Evolutionary conservation across 257 asterid genomes (phyloP), one percentile per base, ranked within the genome.

Genomic region (Anisodus tanguticus): DNA sequence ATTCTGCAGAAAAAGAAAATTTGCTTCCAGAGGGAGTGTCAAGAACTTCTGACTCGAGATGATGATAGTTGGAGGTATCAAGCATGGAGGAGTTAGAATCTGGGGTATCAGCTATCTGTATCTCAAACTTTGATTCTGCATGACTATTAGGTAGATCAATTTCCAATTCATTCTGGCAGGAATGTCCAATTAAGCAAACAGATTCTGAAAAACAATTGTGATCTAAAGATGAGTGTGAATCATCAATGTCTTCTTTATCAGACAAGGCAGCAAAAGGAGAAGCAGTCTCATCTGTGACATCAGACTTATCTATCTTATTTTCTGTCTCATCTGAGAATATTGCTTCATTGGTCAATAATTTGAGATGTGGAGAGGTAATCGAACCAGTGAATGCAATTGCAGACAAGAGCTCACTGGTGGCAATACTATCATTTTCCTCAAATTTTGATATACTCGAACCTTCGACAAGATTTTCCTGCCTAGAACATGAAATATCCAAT

Each of bases 381-480:
- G 79, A 45, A 59, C 87, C 87, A 82, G 89, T 54, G 77, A 86
- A 54, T 84, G 82, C 87, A 26, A 15, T 86, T 80, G 76, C 97
- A 83, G 78, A 35, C 81, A 86, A 53, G 78, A 83, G 87, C 31
- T 82, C 71, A 80, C 76, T 17, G 51, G 64, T 66, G 59, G 68
- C 70, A 83, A 49, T 71, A 86, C 85, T 88, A 67, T 79, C 87
- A 70, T 55, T 63, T 67, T 85, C 87, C 45, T 83, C 87, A 86
- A 19, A 83, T 84, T 85, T 64, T 84, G 53, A 68, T 22, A 78
- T 41, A 79, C 88, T 79, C 69, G 37, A 71, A 72, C 74, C 84
- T 69, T 83, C 88, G 80, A 81, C 91, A 85, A 87, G 86, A 84
- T 78, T 82, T 84, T 84, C 90, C 68, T 86, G 86, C 79, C 64